Base-by-base conservation (phyloP, 495 filamentous ascomycete genomes). In the Margaritispora aquatica region DNA sequence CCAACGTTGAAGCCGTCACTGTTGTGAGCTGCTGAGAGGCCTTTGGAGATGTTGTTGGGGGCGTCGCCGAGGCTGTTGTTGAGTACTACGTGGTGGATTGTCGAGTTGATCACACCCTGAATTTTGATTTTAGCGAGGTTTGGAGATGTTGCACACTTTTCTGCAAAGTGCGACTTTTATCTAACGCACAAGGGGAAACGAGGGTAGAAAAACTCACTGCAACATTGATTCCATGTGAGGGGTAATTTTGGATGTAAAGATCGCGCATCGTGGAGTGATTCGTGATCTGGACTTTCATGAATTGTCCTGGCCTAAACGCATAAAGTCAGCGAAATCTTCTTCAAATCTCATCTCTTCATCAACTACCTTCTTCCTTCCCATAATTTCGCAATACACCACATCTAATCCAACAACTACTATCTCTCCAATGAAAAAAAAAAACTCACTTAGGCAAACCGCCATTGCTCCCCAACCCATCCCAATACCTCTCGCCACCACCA, bases 51-150 rank as follows among this genome's bases (percentile, higher is more conserved):
- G 20, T 60, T 61, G 57, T 79, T 79, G n/a, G 74, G 71, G 0
- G 58, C 60, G 57, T 84, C 78, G n/a, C 82, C 83, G 17, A 71
- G 80, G 0, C 75, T 76, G 72, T 87, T 84, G 55, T 87, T 79
- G 59, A 88, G 77, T 4, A 77, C 82, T 61, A 86, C 76, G 23
- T 69, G 60, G 31, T 69, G 66, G 17, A 88, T 49, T 0, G 71
- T 73, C 15, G 84, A 68, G 36, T 79, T 73, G 9, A 71, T 66
- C 0, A 52, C 47, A 2, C 71, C 71, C 38, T 44, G 29, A n/a
- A n/a, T n/a, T 44, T 2, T 9, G 17, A 17, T 44, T 8, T 44
- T 44, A 44, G 38, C 15, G 38, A 8, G 29, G 29, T 34, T 34
- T n/a, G 38, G 38, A 44, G 38, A 44, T n/a, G n/a, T n/a, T n/a